A percentile compares a stretch with the other conserved stretches of the same genome.
Conservation (phyloP, 257 asterid genomes). For the Sherardia arvensis region DNA sequence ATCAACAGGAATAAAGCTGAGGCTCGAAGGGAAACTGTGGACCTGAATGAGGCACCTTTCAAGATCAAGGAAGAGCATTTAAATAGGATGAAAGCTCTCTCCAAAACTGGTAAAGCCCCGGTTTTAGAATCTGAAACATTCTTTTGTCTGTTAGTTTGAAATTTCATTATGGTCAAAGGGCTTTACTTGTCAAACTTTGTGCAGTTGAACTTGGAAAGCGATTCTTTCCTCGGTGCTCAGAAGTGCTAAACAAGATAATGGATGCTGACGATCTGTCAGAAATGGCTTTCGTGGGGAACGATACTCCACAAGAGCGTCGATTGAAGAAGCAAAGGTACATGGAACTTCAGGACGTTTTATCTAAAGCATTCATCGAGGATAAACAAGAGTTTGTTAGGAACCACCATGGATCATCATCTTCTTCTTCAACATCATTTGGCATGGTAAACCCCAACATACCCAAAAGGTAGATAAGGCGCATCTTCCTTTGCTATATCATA, state of each 20-base stretch:
- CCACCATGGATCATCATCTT: constrained; percentile 40
- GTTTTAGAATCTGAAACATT: constrained; percentile 1
- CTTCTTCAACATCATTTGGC: constrained; percentile 50
- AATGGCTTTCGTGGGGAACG: constrained; percentile 52
- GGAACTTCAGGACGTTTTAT: constrained; percentile 70
- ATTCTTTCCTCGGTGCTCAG: constrained; percentile 91
- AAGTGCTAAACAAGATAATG: constrained; percentile 72
- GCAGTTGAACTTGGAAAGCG: constrained; percentile 97
- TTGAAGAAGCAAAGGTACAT: constrained; percentile 54
- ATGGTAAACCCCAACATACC: constrained; percentile 32
- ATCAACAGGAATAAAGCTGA: constrained; percentile 27
- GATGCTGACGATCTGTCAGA: constrained; percentile 74
- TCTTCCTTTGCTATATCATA: neutral
- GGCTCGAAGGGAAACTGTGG: constrained; percentile 54
- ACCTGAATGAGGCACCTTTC: constrained; percentile 88
- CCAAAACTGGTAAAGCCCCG: constrained; percentile 60
- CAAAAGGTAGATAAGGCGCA: constrained; percentile 11
- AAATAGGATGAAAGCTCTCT: constrained; percentile 81
- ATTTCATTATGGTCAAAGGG: neutral
- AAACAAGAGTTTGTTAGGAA: constrained; percentile 60
- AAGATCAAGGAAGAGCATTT: constrained; percentile 82
- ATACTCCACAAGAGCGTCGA: constrained; percentile 41
- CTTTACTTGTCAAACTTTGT: neutral
- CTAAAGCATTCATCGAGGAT: constrained; percentile 75
- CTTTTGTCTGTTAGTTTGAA: neutral